Conservation (phyloP, 352 stramenopile species). For the Globisporangium lucens region DNA sequence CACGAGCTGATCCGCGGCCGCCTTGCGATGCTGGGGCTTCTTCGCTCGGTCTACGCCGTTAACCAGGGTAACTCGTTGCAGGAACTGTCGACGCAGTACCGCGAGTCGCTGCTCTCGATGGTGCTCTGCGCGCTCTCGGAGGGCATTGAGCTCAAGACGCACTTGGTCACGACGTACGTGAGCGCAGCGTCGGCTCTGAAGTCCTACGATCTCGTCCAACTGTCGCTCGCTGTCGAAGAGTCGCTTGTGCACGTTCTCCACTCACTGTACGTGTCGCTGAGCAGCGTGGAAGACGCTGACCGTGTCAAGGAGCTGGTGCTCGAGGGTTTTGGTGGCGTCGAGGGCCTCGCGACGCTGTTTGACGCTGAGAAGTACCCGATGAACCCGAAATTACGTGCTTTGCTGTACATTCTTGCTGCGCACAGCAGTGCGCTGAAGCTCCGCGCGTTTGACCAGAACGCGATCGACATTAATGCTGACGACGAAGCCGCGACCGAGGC, state of each 20-base stretch:
- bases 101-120: constrained; percentile 62
- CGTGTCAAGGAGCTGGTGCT: constrained; percentile 52
- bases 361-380: constrained; percentile 50
- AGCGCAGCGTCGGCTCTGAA: constrained; percentile 27
- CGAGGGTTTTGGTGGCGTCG: constrained; percentile 57
- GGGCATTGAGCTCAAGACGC: constrained; percentile 46
- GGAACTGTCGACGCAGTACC: constrained; percentile 50
- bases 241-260: constrained; percentile 36
- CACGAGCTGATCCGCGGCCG: constrained; percentile 38
- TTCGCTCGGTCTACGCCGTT: constrained; percentile 34
- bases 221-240: constrained; percentile 48
- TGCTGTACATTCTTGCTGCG: constrained; percentile 63
- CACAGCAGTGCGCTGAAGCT: constrained; percentile 45
- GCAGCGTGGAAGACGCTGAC: constrained; percentile 38
- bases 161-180: constrained; percentile 58
- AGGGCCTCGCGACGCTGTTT: constrained; percentile 59
- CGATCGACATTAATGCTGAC: constrained; percentile 77
- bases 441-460: constrained; percentile 30
- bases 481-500: constrained; percentile 74
- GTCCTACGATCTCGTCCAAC: constrained; percentile 52
- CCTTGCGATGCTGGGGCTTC: constrained; percentile 42
- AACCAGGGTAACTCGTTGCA: constrained; percentile 39
- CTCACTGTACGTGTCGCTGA: constrained; percentile 39
- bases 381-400: constrained; percentile 40
- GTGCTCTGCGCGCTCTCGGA: constrained; percentile 56